Evolutionary conservation across 169 alveolate species (phyloP), one percentile per base, ranked within the genome.

Genomic region (Theileria equi): DNA sequence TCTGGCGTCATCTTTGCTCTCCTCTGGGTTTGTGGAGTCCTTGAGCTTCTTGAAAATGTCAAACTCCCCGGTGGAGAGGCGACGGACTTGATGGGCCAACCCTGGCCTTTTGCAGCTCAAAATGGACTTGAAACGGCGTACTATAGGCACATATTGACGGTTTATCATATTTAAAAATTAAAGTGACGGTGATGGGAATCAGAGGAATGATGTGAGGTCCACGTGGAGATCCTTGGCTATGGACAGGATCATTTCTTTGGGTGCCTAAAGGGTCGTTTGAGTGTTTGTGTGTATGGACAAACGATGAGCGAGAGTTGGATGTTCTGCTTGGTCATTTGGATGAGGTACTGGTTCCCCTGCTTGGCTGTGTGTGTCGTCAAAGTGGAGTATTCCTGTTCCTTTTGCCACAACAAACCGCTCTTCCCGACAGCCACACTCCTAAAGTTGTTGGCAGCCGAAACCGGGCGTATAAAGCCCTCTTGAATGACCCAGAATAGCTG

Each of bases 11-110:
- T 11, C 63, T 23, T 17, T 5, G 32, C 65, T 21, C 0, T 55
- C 13, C 31, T 53, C 47, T 26, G 52, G 43, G 40, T 47, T 13
- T 5, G 67, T 43, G 49, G 32, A 23, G 64, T 73, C 83, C 38
- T 73, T 61, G 26, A 73, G 25, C 32, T 63, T 73, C 50, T 73
- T 73, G 55, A 73, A 73, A 50, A 73, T 62, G 53, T 73, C 83
- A 53, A 57, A 73, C 32, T 74, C 25, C 1, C 65, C 45, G n/a
- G 45, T 13, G n/a, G 45, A 38, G n/a, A n/a, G n/a, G n/a, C n/a
- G n/a, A n/a, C n/a, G n/a, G n/a, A n/a, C n/a, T n/a, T n/a, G n/a
- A n/a, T n/a, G n/a, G n/a, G n/a, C n/a, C n/a, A n/a, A n/a, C n/a
- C n/a, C n/a, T n/a, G n/a, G n/a, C n/a, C n/a, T n/a, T n/a, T n/a